These are phyloP conservation scores for Sporothrix pallida DNA, from an alignment of 2,329 filamentous ascomycete species.

Conservation along the genomic window DNA sequence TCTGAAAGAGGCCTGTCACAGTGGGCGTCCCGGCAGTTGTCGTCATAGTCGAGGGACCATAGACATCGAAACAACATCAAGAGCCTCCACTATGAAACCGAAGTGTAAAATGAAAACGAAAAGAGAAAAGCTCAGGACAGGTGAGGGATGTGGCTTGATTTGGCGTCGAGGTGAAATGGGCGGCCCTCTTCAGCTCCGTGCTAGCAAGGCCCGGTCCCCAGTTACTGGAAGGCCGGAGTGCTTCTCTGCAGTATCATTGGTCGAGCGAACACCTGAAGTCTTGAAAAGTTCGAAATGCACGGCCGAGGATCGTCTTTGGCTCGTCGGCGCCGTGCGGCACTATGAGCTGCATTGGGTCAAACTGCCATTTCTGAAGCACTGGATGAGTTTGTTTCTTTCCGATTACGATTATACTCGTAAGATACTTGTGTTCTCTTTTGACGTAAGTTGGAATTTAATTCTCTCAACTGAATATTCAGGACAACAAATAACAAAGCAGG, in stretches of 20 bases:
- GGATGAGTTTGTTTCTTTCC: neutral
- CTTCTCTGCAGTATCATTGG: constrained; percentile 15
- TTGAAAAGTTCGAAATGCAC: no score
- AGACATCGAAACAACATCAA: neutral
- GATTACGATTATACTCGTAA: neutral
- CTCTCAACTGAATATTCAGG: neutral
- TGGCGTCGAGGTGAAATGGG: constrained; percentile 10
- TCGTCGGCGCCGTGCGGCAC: constrained; percentile 11
- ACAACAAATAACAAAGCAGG: neutral
- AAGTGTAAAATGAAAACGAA: no score
- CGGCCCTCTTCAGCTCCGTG: constrained; percentile 23
- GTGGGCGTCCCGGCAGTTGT: constrained; percentile 1
- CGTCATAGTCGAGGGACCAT: constrained; percentile 12
- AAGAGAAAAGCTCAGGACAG: no score
- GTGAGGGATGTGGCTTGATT: constrained; percentile 1
- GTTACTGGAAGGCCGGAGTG: neutral
- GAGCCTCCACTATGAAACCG: neutral
- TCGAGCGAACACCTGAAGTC: neutral
- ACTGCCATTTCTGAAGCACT: neutral
- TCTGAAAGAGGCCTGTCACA: neutral
- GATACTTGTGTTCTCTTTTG: neutral
- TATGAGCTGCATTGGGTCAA: constrained; percentile 5
- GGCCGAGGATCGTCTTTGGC: neutral
- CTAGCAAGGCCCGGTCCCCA: constrained; percentile 19
- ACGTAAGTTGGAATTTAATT: neutral